Percentiles rank a stretch among this genome's conserved stretches.
Evolutionary conservation across 768 basidiomycete genomes (phyloP).

Genomic region (Kockovaella imperatae): DNA sequence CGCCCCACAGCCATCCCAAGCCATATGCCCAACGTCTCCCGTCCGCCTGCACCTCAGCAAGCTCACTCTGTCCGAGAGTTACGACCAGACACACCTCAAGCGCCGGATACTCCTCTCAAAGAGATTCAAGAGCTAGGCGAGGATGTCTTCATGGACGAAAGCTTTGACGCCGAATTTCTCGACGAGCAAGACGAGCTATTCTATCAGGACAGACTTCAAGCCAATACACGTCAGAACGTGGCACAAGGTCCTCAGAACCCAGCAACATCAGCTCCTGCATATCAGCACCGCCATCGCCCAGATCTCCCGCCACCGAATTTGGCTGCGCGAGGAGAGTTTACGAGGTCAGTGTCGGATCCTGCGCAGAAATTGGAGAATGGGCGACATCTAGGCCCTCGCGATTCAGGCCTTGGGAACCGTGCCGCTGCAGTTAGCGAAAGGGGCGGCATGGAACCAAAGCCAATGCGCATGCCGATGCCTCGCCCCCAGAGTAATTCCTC

Average conservation of each 20-base stretch:
- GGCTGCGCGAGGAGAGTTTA: too few species aligned
- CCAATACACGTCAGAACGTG: neutral
- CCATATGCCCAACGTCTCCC: constrained; percentile 3
- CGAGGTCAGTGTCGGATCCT: too few species aligned
- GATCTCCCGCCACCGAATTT: constrained; percentile 8
- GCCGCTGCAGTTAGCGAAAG: too few species aligned
- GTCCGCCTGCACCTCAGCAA: constrained; percentile 2
- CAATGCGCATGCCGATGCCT: too few species aligned
- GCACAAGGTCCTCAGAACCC: constrained; percentile 2
- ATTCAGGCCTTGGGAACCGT: too few species aligned
- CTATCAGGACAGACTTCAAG: neutral
- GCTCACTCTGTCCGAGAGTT: constrained; percentile 3
- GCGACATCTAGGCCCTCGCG: too few species aligned
- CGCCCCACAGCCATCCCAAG: constrained; percentile 3
- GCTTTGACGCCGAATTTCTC: constrained; percentile 31
- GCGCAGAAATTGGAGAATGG: too few species aligned
- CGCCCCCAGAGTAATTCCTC: neutral
- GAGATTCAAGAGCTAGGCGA: constrained; percentile 18
- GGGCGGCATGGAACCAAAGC: too few species aligned
- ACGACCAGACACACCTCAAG: constrained; percentile 1
- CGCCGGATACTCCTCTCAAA: constrained; percentile 23
- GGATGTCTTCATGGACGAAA: constrained; percentile 24
- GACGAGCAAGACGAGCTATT: neutral
- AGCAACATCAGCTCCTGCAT: constrained; percentile 8
- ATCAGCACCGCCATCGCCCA: constrained; percentile 34